Percentiles rank a stretch among this genome's conserved stretches.
phyloP scores from a whole-genome alignment of 768 basidiomycete genomes.

The Inosperma sp. region DNA sequence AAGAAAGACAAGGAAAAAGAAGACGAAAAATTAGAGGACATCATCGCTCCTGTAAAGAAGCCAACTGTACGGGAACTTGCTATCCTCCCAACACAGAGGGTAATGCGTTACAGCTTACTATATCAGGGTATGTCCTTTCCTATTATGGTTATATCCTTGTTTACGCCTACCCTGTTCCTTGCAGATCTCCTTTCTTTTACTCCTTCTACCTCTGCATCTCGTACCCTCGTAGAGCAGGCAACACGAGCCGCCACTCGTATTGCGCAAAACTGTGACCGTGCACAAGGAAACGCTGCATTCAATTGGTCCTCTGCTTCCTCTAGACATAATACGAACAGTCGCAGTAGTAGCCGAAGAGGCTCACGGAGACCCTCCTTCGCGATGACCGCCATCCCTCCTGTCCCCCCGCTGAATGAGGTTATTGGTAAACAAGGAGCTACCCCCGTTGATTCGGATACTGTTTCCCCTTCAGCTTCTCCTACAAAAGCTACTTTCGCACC shows the following conservation, averaged over 20 bases:
- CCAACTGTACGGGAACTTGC: conserved; percentile 50
- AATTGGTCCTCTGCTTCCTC: conserved; percentile 10
- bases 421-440: background rate
- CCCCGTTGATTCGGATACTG: background rate
- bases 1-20: conserved; percentile 8
- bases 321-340: conserved; percentile 1
- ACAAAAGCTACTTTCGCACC: background rate
- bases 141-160: background rate
- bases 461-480: background rate
- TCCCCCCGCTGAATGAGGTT: background rate
- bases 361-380: background rate
- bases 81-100: conserved; percentile 61
- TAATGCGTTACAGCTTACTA: conserved; percentile 58
- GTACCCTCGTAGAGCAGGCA: conserved; percentile 23
- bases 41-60: background rate
- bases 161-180: conserved; percentile 2
- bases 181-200: conserved; percentile 53
- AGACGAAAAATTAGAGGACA: conserved; percentile 3
- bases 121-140: conserved; percentile 46
- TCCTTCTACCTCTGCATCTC: conserved; percentile 42
- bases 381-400: background rate
- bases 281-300: conserved; percentile 26
- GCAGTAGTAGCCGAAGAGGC: conserved; percentile 4
- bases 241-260: conserved; percentile 26
- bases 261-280: conserved; percentile 25